A percentile compares a stretch with the other conserved stretches of the same genome.
phyloP scores from a whole-genome alignment of 208 protist genomes.

The Crithidia expoeki region DNA sequence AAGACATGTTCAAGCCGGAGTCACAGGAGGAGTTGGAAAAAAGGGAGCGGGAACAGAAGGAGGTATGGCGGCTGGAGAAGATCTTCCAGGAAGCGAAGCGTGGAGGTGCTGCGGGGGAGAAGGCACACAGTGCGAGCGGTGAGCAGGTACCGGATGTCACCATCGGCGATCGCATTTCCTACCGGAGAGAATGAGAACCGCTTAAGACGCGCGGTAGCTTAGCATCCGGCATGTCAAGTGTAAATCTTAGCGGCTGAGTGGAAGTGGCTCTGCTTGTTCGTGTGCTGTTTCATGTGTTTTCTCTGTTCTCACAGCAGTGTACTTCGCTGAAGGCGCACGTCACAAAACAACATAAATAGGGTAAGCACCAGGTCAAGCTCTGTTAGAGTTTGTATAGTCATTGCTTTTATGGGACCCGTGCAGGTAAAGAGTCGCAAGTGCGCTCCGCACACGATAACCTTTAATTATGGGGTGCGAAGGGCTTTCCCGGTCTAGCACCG shows the following conservation, averaged over 20 bases:
- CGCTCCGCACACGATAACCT: no score
- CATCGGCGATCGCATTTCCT: constrained; percentile 24
- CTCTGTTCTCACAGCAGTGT: neutral
- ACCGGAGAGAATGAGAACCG: constrained; percentile 17
- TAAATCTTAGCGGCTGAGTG: no score
- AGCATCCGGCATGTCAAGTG: no score
- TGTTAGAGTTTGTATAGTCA: no score
- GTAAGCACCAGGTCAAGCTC: no score
- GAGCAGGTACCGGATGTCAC: constrained; percentile 11
- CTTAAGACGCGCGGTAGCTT: neutral
- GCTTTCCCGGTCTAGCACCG: no score
- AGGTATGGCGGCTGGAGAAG: constrained; percentile 68
- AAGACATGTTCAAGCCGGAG: constrained; percentile 60
- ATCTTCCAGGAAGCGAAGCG: constrained; percentile 69
- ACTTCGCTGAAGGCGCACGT: neutral
- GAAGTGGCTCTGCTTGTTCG: no score
- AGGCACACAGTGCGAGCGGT: no score
- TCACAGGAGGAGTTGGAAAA: constrained; percentile 54
- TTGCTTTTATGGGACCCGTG: no score
- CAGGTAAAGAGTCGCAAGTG: no score
- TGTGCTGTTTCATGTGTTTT: neutral
- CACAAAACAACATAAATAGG: neutral
- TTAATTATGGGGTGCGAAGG: no score
- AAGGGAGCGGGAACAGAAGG: constrained; percentile 33
- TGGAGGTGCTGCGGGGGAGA: neutral